These are phyloP conservation scores for Striga hermonthica DNA, from an alignment of 305 asterid genomes.

Conservation along the genomic window DNA sequence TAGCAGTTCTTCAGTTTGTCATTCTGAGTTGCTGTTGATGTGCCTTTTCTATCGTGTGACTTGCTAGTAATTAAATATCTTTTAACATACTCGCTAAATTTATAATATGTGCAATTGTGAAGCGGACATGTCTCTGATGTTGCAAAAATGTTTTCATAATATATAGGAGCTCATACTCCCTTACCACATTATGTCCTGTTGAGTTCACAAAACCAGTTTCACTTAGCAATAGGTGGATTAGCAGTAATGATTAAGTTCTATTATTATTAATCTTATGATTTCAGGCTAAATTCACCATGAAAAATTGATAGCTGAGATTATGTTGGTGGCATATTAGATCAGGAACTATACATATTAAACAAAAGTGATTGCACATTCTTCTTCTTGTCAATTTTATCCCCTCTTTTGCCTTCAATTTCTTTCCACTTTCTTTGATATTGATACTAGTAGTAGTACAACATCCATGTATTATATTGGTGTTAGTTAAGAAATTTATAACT, in stretches of 20 bases:
- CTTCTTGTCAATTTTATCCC: neutral
- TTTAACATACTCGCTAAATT: neutral
- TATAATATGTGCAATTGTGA: neutral
- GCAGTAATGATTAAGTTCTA: too few species aligned
- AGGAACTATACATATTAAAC: neutral
- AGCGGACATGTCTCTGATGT: neutral
- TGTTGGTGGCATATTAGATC: neutral
- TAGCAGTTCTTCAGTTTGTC: neutral
- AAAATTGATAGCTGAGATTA: neutral
- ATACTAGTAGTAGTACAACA: too few species aligned
- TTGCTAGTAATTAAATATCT: neutral
- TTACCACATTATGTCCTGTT: neutral
- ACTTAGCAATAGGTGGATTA: neutral
- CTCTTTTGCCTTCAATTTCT: neutral
- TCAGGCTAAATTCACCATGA: too few species aligned
- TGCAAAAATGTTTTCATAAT: neutral
- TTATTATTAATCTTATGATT: too few species aligned
- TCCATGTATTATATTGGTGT: too few species aligned
- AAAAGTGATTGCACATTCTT: neutral
- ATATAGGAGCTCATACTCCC: neutral
- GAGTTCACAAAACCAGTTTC: neutral
- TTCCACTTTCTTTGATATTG: too few species aligned
- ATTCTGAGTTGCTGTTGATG: neutral
- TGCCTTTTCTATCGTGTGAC: neutral
- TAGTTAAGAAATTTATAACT: too few species aligned